A percentile compares a stretch with the other conserved stretches of the same genome.
phyloP scores from a whole-genome alignment of 257 asterid species.

The Eucommia ulmoides region DNA sequence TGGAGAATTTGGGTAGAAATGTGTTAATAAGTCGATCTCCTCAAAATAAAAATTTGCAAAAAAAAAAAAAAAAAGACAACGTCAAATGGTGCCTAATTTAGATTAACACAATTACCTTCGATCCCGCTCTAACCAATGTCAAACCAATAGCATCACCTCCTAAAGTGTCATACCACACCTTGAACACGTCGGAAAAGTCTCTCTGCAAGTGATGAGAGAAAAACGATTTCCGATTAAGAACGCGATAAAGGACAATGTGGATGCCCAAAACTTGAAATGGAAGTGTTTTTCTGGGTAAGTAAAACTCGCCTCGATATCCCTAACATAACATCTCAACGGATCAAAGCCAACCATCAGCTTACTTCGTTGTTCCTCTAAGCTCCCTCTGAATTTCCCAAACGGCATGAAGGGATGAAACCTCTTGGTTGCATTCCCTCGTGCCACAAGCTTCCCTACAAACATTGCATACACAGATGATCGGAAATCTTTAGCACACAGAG shows the following conservation, averaged over 20 bases:
- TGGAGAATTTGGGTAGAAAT: too few species aligned
- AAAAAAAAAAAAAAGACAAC: neutral
- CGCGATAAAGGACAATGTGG: neutral
- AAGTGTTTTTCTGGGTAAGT: too few species aligned
- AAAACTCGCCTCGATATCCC: slow-evolving; percentile 67
- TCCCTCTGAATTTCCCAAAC: slow-evolving; percentile 33
- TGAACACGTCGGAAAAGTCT: slow-evolving; percentile 51
- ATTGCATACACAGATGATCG: neutral
- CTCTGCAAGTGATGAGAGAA: slow-evolving; percentile 34
- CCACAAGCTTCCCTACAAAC: slow-evolving; percentile 44
- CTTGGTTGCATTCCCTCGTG: slow-evolving; percentile 61
- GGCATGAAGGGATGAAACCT: slow-evolving; percentile 56
- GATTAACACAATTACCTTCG: too few species aligned
- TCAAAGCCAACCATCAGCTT: slow-evolving; percentile 91
- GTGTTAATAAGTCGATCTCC: neutral
- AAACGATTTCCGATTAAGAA: neutral
- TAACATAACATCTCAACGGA: slow-evolving; percentile 52
- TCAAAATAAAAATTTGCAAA: neutral
- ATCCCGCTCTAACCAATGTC: slow-evolving; percentile 40
- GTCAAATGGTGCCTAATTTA: too few species aligned
- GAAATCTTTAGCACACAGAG: too few species aligned
- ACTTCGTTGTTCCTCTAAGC: slow-evolving; percentile 35
- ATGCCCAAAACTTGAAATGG: too few species aligned
- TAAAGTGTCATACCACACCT: slow-evolving; percentile 80
- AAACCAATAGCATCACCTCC: slow-evolving; percentile 98